Evolutionary conservation across 306 rosid genomes (phyloP), one percentile per base, ranked within the genome.

Genomic region (Malus orientalis): DNA sequence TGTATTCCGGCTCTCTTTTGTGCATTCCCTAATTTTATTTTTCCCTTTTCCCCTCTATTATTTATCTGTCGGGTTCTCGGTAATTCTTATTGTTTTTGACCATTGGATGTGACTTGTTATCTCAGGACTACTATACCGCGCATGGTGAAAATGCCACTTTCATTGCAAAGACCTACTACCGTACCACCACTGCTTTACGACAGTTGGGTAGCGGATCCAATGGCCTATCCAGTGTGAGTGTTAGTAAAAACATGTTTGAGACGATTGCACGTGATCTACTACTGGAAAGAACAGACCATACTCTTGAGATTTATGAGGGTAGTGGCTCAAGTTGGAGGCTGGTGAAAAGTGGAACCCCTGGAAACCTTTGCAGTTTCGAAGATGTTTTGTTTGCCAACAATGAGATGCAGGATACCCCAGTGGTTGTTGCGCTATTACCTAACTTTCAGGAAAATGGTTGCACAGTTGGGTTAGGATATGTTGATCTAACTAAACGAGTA

Each of bases 371-470:
- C 73, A 88, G 92, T 68, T 95, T 95, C 49, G 97, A 95, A 88
- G 97, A 91, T 70, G 86, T 91, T 82, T 84, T 95, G 76, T 95
- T 95, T 82, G 93, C 99, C 75, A 95, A 88, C 87, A 90, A 90
- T 80, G 99, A 95, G 81, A 95, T 95, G 99, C 99, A 95, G 81
- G 99, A 95, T 78, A 89, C 93, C 79, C 97, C 97, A 3, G 92
- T 85, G 70, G 86, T 95, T 33, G 92, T 90, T 69, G 97, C 96
- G 18, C 74, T 90, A 40, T 74, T 86, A n/a, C 97, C 93, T 36
- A 84, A 86, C 77, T 84, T 78, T 74, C 90, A 85, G 64, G 93
- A 90, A 81, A 92, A 87, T 85, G 90, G 96, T 61, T 95, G 93
- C 76, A 89, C 91, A 33, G 70, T 95, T 70, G 99, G 97, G 74